A percentile compares a stretch with the other conserved stretches of the same genome.
These are phyloP conservation scores for Candida ponderosae DNA, from an alignment of 805 yeast genomes.

Conservation along the genomic window DNA sequence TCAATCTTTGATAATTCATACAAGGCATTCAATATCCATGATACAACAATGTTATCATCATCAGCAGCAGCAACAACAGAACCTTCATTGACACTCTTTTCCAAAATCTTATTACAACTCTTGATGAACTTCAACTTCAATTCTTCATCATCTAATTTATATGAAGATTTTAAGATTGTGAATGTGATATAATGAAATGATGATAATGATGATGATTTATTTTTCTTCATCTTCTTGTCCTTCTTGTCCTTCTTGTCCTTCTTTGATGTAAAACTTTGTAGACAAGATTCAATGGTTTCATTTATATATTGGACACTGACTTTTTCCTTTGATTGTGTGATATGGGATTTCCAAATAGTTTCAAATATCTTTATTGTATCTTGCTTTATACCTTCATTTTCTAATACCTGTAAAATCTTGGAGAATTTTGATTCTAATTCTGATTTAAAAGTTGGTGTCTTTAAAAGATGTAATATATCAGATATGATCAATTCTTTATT, in stretches of 20 bases:
- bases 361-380: too few species aligned
- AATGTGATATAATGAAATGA: conserved; percentile 8
- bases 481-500: conserved; percentile 7
- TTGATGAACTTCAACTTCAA: too few species aligned
- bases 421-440: conserved; percentile 36
- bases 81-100: too few species aligned
- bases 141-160: background rate
- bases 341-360: conserved; percentile 31
- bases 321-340: conserved; percentile 29
- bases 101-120: too few species aligned
- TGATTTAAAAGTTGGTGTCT: conserved; percentile 48
- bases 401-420: conserved; percentile 14
- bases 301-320: conserved; percentile 18
- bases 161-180: conserved; percentile 5
- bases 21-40: conserved; percentile 27
- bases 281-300: conserved; percentile 8
- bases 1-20: too few species aligned
- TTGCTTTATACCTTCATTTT: conserved; percentile 7
- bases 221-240: conserved; percentile 2
- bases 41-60: background rate
- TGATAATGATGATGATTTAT: too few species aligned
- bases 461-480: conserved; percentile 32
- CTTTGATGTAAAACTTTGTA: too few species aligned
- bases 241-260: conserved; percentile 2
- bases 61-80: background rate